phyloP scores from a whole-genome alignment of 2,329 filamentous ascomycete species.

The Lecanicillium sp. region DNA sequence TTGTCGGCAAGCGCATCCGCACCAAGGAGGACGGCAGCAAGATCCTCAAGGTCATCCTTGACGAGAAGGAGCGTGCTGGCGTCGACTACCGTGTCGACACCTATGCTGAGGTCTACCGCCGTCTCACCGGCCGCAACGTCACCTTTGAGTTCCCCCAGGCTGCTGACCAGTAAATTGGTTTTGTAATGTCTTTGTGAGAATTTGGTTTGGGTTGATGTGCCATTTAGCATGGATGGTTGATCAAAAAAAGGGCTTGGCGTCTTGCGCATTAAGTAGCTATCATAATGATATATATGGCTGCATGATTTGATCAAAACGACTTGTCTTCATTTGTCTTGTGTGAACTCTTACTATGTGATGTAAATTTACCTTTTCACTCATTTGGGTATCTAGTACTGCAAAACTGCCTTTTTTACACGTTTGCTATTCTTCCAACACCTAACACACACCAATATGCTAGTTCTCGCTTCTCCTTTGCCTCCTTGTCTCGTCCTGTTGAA shows the following conservation, averaged over 20 bases:
- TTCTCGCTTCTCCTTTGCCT: conserved; percentile 70
- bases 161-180: conserved; percentile 54
- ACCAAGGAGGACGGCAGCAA: conserved; percentile 99
- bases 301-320: conserved; percentile 7
- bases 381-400: conserved; percentile 30
- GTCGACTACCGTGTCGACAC: conserved; percentile 99
- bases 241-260: conserved; percentile 40
- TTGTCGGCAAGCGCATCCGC: conserved; percentile 96
- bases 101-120: conserved; percentile 99
- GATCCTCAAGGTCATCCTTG: conserved; percentile 96
- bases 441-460: conserved; percentile 94
- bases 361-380: too few relatives aligned
- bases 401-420: conserved; percentile 22
- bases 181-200: conserved; percentile 13
- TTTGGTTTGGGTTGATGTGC: conserved; percentile 17
- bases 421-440: conserved; percentile 72
- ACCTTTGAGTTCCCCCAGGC: conserved; percentile 97
- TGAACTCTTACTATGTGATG: conserved; percentile 10
- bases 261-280: conserved; percentile 38
- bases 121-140: conserved; percentile 91
- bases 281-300: conserved; percentile 29
- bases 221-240: conserved; percentile 27
- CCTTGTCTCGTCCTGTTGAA: conserved; percentile 43
- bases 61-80: conserved; percentile 99
- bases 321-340: conserved; percentile 1